Conservation (phyloP, 352 stramenopile genomes). For the Globisporangium ultimum region DNA sequence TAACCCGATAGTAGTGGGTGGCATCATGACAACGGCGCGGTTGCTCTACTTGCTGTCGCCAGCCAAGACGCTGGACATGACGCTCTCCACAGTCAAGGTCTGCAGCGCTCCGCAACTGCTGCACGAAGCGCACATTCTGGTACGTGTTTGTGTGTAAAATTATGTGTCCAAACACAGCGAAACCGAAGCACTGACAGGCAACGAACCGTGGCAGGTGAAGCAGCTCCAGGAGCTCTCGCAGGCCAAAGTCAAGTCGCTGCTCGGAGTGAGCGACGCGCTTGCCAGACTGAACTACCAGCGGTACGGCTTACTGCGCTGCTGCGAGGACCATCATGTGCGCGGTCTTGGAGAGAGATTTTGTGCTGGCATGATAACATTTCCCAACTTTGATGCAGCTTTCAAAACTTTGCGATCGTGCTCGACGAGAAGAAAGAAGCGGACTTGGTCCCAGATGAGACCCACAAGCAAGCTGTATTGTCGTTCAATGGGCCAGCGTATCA, state of each 20-base stretch:
- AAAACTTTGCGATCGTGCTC: constrained; percentile 47
- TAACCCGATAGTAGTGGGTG: too few relatives aligned
- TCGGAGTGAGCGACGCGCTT: constrained; percentile 80
- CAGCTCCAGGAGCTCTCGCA: constrained; percentile 62
- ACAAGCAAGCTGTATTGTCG: constrained; percentile 70
- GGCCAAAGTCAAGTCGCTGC: constrained; percentile 74
- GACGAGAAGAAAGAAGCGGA: constrained; percentile 11
- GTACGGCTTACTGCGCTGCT: constrained; percentile 14
- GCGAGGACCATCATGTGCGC: too few relatives aligned
- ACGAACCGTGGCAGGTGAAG: constrained; percentile 19
- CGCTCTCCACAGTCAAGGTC: constrained; percentile 19
- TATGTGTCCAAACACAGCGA: neutral
- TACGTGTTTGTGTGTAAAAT: constrained; percentile 11
- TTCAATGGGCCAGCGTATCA: constrained; percentile 87
- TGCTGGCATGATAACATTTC: neutral
- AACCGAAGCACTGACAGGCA: neutral
- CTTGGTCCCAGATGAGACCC: constrained; percentile 22
- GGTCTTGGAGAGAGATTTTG: too few relatives aligned
- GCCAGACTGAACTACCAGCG: constrained; percentile 86
- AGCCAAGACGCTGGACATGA: constrained; percentile 87
- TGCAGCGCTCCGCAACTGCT: constrained; percentile 56
- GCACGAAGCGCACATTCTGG: constrained; percentile 45
- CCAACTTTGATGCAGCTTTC: constrained; percentile 28
- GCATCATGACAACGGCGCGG: constrained; percentile 21
- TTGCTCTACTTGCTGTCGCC: constrained; percentile 85